Evolutionary conservation across 352 stramenopile genomes (phyloP), one percentile per base, ranked within the genome.

Genomic region (Ochromonadaceae sp.): DNA sequence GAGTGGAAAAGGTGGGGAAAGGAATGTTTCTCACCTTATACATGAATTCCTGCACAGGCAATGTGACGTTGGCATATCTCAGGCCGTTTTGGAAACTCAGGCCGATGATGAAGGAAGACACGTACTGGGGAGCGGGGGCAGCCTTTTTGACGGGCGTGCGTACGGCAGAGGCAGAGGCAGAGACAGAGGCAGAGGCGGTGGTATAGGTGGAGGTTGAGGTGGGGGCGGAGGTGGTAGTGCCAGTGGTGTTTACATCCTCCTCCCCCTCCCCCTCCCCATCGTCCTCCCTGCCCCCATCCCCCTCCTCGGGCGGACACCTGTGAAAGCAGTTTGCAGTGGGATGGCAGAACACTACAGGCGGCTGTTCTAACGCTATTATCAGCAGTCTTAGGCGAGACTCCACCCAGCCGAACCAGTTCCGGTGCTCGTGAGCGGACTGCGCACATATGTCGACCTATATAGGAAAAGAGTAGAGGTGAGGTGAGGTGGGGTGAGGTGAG

Each of bases 321-420:
- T 63, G 55, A 26, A 63, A 63, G 22, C 55, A 63, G 22, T 63
- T 63, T 2, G 55, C 55, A 10, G 26, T 34, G 2, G 55, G 55
- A 52, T 63, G 55, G 26, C 36, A 63, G 20, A 49, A 36, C 15
- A 63, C 41, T 4, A 4, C 38, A 5, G 34, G 55, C 15, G 55
- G 55, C 38, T 60, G 31, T 35, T 63, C 55, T 20, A 63, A 88
- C 80, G 78, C 70, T 49, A 86, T 69, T 42, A 91, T 80, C 22
- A 91, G 73, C 44, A 85, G 78, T 4, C 83, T 78, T 38, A 91
- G 68, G 10, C 81, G 76, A 12, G 82, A 91, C 61, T 90, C 82
- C 39, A 88, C 78, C 83, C 83, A 91, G 14, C 81, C 79, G 70
- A 91, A 87, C 81, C 1, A 50, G 22, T 26, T 5, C 3, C 55